Evolutionary conservation across 2,329 filamentous ascomycete species (phyloP).

Genomic region (Ambrosiella beaveri): DNA sequence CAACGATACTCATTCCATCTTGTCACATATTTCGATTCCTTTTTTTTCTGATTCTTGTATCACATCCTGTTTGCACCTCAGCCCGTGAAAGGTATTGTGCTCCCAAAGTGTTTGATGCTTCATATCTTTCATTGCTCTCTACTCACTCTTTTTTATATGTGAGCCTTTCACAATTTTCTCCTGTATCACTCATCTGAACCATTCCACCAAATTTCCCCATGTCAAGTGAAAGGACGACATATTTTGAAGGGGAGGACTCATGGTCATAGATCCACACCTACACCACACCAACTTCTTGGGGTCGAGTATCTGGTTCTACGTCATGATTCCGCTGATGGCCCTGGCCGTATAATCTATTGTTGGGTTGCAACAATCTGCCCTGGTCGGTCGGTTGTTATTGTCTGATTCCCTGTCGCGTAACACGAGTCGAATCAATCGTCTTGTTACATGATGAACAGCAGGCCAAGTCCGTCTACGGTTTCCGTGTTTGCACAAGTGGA

Average conservation of each 20-base stretch:
- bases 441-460: neutral
- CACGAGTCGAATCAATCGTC: neutral
- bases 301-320: no score
- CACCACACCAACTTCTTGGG: no score
- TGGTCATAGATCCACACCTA: no score
- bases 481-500: neutral
- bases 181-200: no score
- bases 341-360: no score
- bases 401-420: neutral
- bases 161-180: no score
- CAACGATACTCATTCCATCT: neutral
- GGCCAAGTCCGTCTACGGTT: neutral
- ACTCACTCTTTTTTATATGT: no score
- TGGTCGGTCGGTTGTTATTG: neutral
- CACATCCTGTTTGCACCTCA: neutral
- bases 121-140: neutral
- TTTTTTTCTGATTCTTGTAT: neutral
- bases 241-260: no score
- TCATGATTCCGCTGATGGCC: no score
- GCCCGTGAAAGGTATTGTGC: neutral
- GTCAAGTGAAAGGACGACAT: no score
- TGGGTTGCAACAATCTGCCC: no score
- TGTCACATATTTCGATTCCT: neutral
- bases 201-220: no score
- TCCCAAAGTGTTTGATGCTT: neutral